Conservation (phyloP, 148 eudicot species). For the Rhododendron simsii region DNA sequence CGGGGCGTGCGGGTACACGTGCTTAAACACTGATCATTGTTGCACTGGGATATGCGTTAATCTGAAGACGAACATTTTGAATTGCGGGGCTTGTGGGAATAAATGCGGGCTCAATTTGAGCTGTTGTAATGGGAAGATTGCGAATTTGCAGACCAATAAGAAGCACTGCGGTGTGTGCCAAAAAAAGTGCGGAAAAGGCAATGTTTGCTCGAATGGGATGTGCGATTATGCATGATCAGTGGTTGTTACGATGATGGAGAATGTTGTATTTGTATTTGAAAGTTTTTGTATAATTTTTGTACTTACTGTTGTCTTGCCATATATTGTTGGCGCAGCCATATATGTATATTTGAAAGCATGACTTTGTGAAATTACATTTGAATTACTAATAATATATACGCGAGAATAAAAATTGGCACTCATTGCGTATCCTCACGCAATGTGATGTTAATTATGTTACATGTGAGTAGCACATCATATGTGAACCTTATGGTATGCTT, state of each 20-base stretch:
- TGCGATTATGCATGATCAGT: constrained; percentile 2
- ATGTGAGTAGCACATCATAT: neutral
- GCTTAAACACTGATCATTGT: neutral
- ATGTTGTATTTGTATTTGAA: neutral
- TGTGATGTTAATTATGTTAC: neutral
- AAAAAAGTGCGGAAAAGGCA: neutral
- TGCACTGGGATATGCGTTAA: neutral
- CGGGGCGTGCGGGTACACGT: neutral
- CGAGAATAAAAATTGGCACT: neutral
- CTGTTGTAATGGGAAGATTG: neutral
- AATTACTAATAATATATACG: neutral
- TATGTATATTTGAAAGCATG: neutral
- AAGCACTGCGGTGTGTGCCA: constrained; percentile 6
- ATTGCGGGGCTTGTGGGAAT: constrained; percentile 6
- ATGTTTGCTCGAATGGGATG: neutral
- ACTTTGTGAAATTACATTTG: neutral
- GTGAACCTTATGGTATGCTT: neutral
- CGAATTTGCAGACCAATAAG: neutral
- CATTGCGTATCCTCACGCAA: neutral
- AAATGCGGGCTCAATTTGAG: neutral
- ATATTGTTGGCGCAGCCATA: neutral
- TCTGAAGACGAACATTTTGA: neutral
- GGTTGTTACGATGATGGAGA: too few relatives aligned
- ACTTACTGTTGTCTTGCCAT: neutral
- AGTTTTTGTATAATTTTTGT: neutral